Evolutionary conservation across 176 grass and related monocot species (phyloP).

Genomic region (Alopecurus myosuroides): DNA sequence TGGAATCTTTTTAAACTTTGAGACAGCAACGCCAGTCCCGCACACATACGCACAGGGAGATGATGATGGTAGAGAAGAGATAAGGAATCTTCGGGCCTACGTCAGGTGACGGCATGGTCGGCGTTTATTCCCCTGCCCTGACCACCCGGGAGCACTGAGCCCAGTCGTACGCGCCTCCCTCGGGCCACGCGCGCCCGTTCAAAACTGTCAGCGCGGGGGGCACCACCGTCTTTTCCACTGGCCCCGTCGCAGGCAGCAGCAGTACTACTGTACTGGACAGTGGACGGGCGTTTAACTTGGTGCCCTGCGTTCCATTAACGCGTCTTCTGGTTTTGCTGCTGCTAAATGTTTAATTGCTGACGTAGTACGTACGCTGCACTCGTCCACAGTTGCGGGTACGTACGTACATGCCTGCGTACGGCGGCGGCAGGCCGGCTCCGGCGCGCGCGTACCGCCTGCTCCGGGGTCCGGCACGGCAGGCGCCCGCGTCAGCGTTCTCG

Average conservation of each 20-base stretch:
- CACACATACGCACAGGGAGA: background rate
- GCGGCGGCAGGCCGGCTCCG: background rate
- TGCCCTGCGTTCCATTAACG: too few relatives aligned
- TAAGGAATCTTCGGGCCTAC: slow-evolving; percentile 30
- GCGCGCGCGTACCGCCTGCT: background rate
- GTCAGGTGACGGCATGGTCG: slow-evolving; percentile 41
- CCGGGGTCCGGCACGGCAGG: background rate
- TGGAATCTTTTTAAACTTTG: slow-evolving; percentile 15
- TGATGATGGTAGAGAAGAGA: background rate
- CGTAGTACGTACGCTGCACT: background rate
- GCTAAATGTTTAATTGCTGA: too few relatives aligned
- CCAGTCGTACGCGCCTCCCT: background rate
- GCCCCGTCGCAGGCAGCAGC: too few relatives aligned
- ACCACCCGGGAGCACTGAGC: background rate
- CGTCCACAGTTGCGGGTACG: background rate
- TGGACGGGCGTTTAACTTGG: too few relatives aligned
- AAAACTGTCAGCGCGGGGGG: background rate
- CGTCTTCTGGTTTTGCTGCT: too few relatives aligned
- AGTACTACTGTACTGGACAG: too few relatives aligned
- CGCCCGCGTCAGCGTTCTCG: background rate
- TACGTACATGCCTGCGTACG: background rate
- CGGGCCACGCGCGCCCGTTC: background rate
- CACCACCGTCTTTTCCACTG: background rate
- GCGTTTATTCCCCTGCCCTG: slow-evolving; percentile 34
- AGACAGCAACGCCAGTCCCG: background rate